Percentiles rank a stretch among this genome's conserved stretches.
phyloP scores from a whole-genome alignment of 768 basidiomycete species.

The Phylloporus sp. region DNA sequence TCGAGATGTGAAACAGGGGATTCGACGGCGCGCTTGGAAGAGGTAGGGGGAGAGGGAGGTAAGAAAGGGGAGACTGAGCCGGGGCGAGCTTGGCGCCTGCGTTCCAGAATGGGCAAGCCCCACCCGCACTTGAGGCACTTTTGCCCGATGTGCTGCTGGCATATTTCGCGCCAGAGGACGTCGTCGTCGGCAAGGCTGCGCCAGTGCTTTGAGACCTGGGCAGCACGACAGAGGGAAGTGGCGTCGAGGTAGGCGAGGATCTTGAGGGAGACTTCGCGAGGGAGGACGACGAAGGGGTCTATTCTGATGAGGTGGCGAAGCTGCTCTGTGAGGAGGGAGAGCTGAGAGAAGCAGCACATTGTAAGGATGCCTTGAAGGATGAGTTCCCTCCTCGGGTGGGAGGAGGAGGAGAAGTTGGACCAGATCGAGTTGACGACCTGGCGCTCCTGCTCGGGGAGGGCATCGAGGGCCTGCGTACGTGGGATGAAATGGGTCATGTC shows the following conservation, averaged over 20 bases:
- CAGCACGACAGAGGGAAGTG: constrained; percentile 87
- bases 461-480: constrained; percentile 74
- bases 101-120: constrained; percentile 90
- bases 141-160: constrained; percentile 96
- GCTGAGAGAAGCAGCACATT: constrained; percentile 98
- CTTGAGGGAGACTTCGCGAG: constrained; percentile 83
- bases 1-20: constrained; percentile 21
- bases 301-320: constrained; percentile 90
- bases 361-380: constrained; percentile 96
- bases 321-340: constrained; percentile 91
- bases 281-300: constrained; percentile 88
- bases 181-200: constrained; percentile 90
- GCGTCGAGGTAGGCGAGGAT: constrained; percentile 89
- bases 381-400: constrained; percentile 84
- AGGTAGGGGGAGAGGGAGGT: constrained; percentile 24
- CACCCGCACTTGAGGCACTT: constrained; percentile 97
- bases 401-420: constrained; percentile 94
- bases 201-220: constrained; percentile 86
- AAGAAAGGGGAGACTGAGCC: constrained; percentile 37
- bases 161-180: constrained; percentile 91
- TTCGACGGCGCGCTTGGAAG: constrained; percentile 39
- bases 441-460: constrained; percentile 78
- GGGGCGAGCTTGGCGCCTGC: constrained; percentile 46
- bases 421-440: constrained; percentile 88
- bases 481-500: not conserved